A percentile compares a stretch with the other conserved stretches of the same genome.
Evolutionary conservation across 2,329 filamentous ascomycete genomes (phyloP).

Genomic region (Botryosphaeria dothidea): DNA sequence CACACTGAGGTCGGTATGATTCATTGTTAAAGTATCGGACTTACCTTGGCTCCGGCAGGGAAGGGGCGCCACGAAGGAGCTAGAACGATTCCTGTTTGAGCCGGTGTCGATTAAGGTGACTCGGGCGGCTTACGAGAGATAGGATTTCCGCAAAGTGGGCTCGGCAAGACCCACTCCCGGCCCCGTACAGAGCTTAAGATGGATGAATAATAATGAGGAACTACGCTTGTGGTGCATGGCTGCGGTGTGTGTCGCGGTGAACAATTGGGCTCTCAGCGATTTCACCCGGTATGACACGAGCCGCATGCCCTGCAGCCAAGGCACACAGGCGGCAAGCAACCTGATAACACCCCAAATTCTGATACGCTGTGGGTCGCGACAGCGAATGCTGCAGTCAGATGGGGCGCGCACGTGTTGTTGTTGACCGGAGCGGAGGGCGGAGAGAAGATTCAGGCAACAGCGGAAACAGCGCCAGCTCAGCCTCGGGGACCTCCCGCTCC

Average conservation of each 20-base stretch:
- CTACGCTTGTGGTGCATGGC: background rate
- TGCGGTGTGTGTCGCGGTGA: background rate
- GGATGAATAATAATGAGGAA: background rate
- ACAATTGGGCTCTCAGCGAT: background rate
- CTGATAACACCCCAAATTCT: background rate
- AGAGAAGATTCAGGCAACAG: background rate
- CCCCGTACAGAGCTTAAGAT: background rate
- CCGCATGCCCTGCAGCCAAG: constrained; percentile 1
- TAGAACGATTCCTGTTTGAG: background rate
- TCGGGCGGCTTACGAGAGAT: constrained; percentile 7
- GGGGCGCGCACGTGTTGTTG: background rate
- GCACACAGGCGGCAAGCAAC: background rate
- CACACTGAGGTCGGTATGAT: background rate
- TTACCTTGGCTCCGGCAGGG: background rate
- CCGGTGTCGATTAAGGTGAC: background rate
- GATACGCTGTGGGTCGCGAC: background rate
- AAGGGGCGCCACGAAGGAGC: background rate
- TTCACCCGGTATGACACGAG: background rate
- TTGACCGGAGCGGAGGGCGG: background rate
- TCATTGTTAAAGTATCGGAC: background rate
- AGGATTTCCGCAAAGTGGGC: background rate
- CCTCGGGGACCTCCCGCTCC: background rate
- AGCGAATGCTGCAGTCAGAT: background rate
- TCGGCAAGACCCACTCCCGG: background rate
- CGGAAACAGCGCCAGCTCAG: background rate